Base-by-base conservation (phyloP, 148 eudicot species). In the Vaccinium corymbosum region DNA sequence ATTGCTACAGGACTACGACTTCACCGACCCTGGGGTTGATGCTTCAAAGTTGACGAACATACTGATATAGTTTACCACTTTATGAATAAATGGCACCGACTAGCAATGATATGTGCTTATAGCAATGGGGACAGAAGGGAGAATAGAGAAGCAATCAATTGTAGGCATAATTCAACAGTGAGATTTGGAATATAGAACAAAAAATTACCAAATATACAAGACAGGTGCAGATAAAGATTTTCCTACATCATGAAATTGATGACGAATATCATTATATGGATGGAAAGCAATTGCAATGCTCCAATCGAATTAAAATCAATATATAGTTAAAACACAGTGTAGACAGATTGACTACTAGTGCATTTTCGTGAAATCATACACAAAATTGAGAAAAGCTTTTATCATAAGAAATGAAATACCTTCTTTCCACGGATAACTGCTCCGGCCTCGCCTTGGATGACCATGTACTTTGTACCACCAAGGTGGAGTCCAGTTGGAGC, bases 391-490 rank as follows among this genome's bases (percentile, higher is more conserved):
- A 48, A 80, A 74, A 13, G 80, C 29, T 1, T 71, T 7, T 9
- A 56, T 80, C 11, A 48, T 72, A 14, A 74, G 13, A 74, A 7
- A 74, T 42, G 2, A 51, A 12, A 16, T 80, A 90, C 92, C 92
- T 90, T 90, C 85, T 90, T 90, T 74, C 92, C 92, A 78, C 91
- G 88, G 66, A 89, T 90, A 3, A 90, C 90, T 46, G 89, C 88
- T 64, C 86, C 83, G 29, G 93, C 75, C 83, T 90, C 92, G 3
- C 92, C 91, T 84, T 90, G 92, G 70, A 90, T 90, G 11, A 89
- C 91, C 93, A 91, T 89, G 86, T 89, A 91, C 83, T 91, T 91
- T 8, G 87, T 72, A 50, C 93, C 91, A 79, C 88, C 93, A 76
- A 91, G 90, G 83, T 84, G 79, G 20, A 91, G 79, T n/a, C 91